Evolutionary conservation across 176 grass and related monocot genomes (phyloP).

Genomic region (Ensete ventricosum): DNA sequence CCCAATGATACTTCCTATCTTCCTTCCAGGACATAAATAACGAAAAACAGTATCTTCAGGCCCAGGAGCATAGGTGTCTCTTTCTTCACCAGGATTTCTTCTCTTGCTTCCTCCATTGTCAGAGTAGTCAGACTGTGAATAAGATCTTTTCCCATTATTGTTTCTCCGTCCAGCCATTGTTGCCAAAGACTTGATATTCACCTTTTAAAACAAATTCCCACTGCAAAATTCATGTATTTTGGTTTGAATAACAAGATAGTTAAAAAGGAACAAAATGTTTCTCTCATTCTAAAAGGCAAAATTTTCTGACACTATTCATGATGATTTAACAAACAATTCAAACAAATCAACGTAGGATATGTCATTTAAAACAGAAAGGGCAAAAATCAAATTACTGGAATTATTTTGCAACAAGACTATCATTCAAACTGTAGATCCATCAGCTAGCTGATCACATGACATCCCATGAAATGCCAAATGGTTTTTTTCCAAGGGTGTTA

Average conservation of each 20-base stretch:
- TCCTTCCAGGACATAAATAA: conserved; percentile 71
- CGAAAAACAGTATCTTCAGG: conserved; percentile 77
- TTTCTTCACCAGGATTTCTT: conserved; percentile 73
- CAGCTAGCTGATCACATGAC: too few relatives aligned
- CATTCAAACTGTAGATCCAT: too few relatives aligned
- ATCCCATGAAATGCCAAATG: too few relatives aligned
- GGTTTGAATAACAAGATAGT: neutral
- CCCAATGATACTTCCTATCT: conserved; percentile 95
- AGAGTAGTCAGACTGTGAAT: conserved; percentile 49
- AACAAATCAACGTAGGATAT: neutral
- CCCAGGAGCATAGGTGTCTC: conserved; percentile 58
- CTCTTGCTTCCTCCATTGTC: conserved; percentile 79
- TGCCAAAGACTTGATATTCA: neutral
- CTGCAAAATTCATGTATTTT: neutral
- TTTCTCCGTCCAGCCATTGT: conserved; percentile 71
- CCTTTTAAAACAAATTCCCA: neutral
- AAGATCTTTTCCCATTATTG: conserved; percentile 56
- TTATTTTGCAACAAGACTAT: too few relatives aligned
- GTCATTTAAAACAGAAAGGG: too few relatives aligned
- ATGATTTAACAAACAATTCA: neutral
- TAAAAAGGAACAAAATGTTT: neutral
- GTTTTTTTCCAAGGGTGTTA: too few relatives aligned
- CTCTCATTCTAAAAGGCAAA: neutral
- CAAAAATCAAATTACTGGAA: too few relatives aligned
- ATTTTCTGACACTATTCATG: neutral